These are phyloP conservation scores for Mycena kentingensis DNA, from an alignment of 768 basidiomycete species.

Conservation along the genomic window DNA sequence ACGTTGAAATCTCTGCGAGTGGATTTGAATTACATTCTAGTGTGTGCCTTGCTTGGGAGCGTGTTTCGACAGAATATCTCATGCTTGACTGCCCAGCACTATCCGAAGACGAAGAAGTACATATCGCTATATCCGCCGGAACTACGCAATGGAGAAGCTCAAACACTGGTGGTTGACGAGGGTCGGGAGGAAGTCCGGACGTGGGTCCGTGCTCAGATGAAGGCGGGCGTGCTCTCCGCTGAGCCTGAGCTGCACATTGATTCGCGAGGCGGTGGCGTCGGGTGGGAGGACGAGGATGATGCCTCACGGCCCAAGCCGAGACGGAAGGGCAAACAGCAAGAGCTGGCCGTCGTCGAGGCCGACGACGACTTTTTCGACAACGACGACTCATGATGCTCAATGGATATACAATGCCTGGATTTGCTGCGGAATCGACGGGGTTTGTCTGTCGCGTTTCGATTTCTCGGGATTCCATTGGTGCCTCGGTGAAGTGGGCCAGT, in stretches of 20 bases:
- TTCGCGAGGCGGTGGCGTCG: conserved; percentile 8
- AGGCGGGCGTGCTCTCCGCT: conserved; percentile 51
- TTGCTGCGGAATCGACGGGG: too few species aligned
- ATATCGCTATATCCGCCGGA: conserved; percentile 86
- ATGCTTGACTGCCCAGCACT: conserved; percentile 56
- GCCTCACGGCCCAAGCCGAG: not conserved
- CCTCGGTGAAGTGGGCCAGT: too few species aligned
- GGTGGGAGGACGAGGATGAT: conserved; percentile 12
- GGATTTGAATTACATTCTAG: conserved; percentile 89
- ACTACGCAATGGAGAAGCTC: conserved; percentile 41
- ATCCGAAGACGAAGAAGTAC: conserved; percentile 85
- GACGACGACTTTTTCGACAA: conserved; percentile 18
- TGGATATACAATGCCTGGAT: too few species aligned
- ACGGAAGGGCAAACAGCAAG: not conserved
- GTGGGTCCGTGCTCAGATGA: conserved; percentile 64
- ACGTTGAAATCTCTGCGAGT: conserved; percentile 68
- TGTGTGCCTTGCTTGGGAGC: conserved; percentile 32
- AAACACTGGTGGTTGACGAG: conserved; percentile 41
- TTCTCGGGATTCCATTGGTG: too few species aligned
- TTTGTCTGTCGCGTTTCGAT: too few species aligned
- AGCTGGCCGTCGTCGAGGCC: not conserved
- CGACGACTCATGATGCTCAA: conserved; percentile 12
- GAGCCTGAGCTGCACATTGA: conserved; percentile 59
- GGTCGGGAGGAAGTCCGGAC: conserved; percentile 59
- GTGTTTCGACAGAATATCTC: not conserved